phyloP scores from a whole-genome alignment of 2,329 filamentous ascomycete species.

The Tolypocladium sp. region DNA sequence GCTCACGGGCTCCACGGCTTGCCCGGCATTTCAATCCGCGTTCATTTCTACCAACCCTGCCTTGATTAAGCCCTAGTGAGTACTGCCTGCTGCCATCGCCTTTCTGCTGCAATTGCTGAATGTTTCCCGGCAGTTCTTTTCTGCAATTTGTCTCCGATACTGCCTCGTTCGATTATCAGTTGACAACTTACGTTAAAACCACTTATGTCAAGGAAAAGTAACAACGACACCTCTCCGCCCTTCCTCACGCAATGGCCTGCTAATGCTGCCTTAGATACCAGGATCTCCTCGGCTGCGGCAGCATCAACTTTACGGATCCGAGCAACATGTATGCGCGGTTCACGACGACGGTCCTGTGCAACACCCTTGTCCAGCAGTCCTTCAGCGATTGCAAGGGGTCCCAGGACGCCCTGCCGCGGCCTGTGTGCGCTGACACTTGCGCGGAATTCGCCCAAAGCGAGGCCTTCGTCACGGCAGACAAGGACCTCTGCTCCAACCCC shows the following conservation, averaged over 20 bases:
- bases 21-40: constrained; percentile 62
- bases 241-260: background rate
- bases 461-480: constrained; percentile 70
- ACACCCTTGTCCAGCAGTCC: constrained; percentile 87
- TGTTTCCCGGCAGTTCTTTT: constrained; percentile 56
- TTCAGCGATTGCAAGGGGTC: constrained; percentile 59
- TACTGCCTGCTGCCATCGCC: constrained; percentile 8
- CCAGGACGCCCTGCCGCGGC: constrained; percentile 47
- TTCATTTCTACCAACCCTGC: constrained; percentile 58
- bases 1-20: constrained; percentile 58
- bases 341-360: constrained; percentile 87
- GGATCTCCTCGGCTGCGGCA: constrained; percentile 68
- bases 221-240: constrained; percentile 18
- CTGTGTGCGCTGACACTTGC: constrained; percentile 85
- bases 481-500: constrained; percentile 60
- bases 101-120: background rate
- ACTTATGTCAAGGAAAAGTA: constrained; percentile 74
- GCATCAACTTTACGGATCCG: constrained; percentile 68
- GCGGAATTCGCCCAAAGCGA: constrained; percentile 83
- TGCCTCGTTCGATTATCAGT: constrained; percentile 65
- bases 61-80: constrained; percentile 57
- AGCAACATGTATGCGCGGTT: constrained; percentile 84
- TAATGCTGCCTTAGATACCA: constrained; percentile 54
- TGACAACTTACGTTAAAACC: constrained; percentile 64
- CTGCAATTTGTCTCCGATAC: constrained; percentile 70